A percentile compares a stretch with the other conserved stretches of the same genome.
These are phyloP conservation scores for Daldinia eschscholtzii DNA, from an alignment of 2,329 filamentous ascomycete genomes.

Conservation along the genomic window DNA sequence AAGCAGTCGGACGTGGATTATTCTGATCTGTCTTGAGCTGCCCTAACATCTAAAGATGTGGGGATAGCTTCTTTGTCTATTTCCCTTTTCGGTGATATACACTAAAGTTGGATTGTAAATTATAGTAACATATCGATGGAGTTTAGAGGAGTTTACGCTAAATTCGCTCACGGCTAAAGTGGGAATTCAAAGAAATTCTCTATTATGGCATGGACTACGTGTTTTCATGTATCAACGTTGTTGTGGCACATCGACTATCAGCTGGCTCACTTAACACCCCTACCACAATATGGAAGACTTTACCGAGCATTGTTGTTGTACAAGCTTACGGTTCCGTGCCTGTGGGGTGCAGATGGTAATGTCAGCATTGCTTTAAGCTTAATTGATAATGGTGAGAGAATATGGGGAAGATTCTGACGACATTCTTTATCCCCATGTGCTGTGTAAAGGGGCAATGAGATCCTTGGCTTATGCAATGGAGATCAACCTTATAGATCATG, in stretches of 20 bases:
- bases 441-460: neutral
- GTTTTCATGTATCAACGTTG: neutral
- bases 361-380: slow-evolving; percentile 11
- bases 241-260: neutral
- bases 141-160: neutral
- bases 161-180: neutral
- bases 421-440: slow-evolving; percentile 1
- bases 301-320: neutral
- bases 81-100: neutral
- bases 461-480: slow-evolving; percentile 20
- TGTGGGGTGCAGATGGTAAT: neutral
- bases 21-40: neutral
- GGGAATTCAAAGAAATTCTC: neutral
- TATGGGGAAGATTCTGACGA: slow-evolving; percentile 11
- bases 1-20: neutral
- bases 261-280: neutral
- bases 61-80: slow-evolving; percentile 1
- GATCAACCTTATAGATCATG: neutral
- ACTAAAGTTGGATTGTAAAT: neutral
- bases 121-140: neutral
- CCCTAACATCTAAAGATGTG: neutral
- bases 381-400: neutral
- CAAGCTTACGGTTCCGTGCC: neutral
- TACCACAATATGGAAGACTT: neutral
- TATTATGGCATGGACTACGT: neutral